A percentile compares a stretch with the other conserved stretches of the same genome.
These are phyloP conservation scores for Melastoma malabathricum DNA, from an alignment of 345 rosid genomes.

Conservation along the genomic window DNA sequence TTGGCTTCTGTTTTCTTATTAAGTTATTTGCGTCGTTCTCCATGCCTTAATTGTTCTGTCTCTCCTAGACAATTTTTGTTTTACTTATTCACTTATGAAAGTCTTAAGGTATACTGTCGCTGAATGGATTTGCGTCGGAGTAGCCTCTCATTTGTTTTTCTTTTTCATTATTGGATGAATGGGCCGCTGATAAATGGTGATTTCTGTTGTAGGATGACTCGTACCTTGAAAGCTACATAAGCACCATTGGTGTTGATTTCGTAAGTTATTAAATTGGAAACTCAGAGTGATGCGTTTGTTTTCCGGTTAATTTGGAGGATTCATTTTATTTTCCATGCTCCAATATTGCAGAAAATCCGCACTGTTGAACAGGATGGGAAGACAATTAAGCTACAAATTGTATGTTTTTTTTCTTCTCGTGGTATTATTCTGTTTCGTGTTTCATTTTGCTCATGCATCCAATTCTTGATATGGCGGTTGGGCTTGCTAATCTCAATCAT, in stretches of 20 bases:
- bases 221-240: slow-evolving; percentile 56
- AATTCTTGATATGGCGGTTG: neutral
- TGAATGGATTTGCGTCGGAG: too few relatives aligned
- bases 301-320: neutral
- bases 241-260: slow-evolving; percentile 72
- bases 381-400: slow-evolving; percentile 66
- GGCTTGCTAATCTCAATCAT: neutral
- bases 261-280: slow-evolving; percentile 18
- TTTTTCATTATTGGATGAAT: neutral
- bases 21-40: too few relatives aligned
- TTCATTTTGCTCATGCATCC: neutral
- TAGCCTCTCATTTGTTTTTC: neutral
- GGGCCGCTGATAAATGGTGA: neutral
- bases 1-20: neutral
- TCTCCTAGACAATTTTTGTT: too few relatives aligned
- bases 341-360: slow-evolving; percentile 59
- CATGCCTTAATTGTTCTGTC: too few relatives aligned
- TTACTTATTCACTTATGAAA: too few relatives aligned
- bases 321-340: neutral
- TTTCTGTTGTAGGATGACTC: slow-evolving; percentile 44
- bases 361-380: slow-evolving; percentile 91
- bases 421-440: neutral
- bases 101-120: too few relatives aligned
- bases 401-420: slow-evolving; percentile 13
- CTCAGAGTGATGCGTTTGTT: neutral